Percentiles rank a stretch among this genome's conserved stretches.
Evolutionary conservation across 179 eudicot species (phyloP).

Genomic region (Vitellaria paradoxa): DNA sequence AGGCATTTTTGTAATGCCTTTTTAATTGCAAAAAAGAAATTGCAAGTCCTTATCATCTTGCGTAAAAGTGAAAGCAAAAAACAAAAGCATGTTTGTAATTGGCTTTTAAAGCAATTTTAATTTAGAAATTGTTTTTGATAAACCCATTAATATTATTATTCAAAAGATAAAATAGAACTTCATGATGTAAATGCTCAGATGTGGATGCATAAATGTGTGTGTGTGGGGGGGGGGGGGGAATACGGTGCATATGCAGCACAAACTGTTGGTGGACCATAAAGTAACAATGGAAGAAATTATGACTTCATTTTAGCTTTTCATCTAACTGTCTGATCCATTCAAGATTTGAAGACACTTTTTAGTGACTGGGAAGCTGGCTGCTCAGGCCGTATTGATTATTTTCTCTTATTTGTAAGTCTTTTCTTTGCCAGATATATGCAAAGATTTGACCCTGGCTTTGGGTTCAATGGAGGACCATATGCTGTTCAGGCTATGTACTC

Average conservation of each 20-base stretch:
- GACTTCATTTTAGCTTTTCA: not conserved
- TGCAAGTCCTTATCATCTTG: too few relatives aligned
- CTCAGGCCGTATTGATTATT: too few relatives aligned
- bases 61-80: too few relatives aligned
- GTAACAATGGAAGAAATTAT: not conserved
- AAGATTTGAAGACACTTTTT: too few relatives aligned
- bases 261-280: too few relatives aligned
- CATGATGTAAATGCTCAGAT: not conserved
- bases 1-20: too few relatives aligned
- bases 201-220: too few relatives aligned
- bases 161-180: not conserved
- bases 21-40: too few relatives aligned
- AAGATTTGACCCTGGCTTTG: constrained; percentile 99
- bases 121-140: not conserved
- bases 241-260: too few relatives aligned
- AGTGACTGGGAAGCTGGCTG: not conserved
- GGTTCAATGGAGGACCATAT: constrained; percentile 71
- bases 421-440: constrained; percentile 65
- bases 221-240: too few relatives aligned
- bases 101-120: too few relatives aligned
- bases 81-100: too few relatives aligned
- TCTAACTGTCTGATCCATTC: not conserved
- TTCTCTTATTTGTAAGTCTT: not conserved
- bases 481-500: constrained; percentile 88
- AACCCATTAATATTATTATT: not conserved